Evolutionary conservation across 140 eudicot species (phyloP), one percentile per base, ranked within the genome.

Genomic region (Bidens hawaiensis): DNA sequence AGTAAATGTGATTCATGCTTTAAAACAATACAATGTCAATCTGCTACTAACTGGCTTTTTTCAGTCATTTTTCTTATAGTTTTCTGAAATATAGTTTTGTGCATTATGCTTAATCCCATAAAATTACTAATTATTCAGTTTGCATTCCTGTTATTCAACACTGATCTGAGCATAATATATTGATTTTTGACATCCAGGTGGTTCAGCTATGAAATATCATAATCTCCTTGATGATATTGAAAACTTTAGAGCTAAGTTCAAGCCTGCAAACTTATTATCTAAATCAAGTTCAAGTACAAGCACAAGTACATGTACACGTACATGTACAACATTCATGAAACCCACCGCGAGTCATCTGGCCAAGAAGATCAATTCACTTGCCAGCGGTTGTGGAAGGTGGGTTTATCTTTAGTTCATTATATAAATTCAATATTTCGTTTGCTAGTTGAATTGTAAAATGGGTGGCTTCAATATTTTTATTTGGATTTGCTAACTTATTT

Each of bases 301-400:
- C 13, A 4, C 45, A 38, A 38, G 45, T 38, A 75, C n/a, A n/a
- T n/a, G n/a, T n/a, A n/a, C n/a, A n/a, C n/a, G n/a, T n/a, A n/a
- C n/a, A n/a, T n/a, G n/a, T n/a, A n/a, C 71, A 72, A 74, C 76
- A 15, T 70, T 83, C 60, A 74, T 83, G 81, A 81, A 76, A 62
- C 96, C 94, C 11, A 87, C 96, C 33, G 89, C 82, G 13, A 76
- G 89, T 64, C 86, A 76, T 75, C 74, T 83, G 76, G 93, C 93
- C 68, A 87, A 87, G 80, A 82, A 69, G 64, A 66, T 62, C 18
- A 72, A 66, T 26, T 46, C 64, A 12, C 41, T 28, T 67, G 45
- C 76, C 48, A 69, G 40, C 17, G 38, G 53, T 50, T 53, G 54
- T 34, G 26, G 76, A 70, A 83, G 85, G 89, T 85, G 21, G n/a